Evolutionary conservation across 306 rosid species (phyloP), one percentile per base, ranked within the genome.

Genomic region (Echinosophora koreensis): DNA sequence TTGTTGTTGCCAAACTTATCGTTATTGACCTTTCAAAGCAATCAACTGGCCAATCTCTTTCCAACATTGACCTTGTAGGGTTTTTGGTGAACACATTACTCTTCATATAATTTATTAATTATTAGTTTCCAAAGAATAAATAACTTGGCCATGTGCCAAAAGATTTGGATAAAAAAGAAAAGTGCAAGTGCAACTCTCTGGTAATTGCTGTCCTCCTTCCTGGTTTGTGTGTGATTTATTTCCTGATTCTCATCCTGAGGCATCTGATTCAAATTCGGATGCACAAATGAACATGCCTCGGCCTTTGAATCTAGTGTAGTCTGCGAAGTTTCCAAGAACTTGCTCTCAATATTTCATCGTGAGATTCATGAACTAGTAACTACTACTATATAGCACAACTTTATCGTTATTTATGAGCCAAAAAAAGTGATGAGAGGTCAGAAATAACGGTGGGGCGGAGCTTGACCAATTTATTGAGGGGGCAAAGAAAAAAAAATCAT

Each of bases 261-360:
- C 16, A 79, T 70, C 66, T 1, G 79, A 76, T 76, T 66, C 80
- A 30, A 14, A 69, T 79, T 66, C 69, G 9, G 28, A 1, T 38
- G 22, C 58, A 30, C 61, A 52, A 70, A 76, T 41, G 73, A 84
- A 65, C 14, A n/a, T 3, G 51, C 44, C 73, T 66, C 66, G 3
- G 51, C 44, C 73, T 66, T 71, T 44, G 16, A 71, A 58, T 77
- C 6, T 62, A 35, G 65, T 68, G 52, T 41, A 64, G 0, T 8
- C 7, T 3, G 15, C 16, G 80, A 84, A 71, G 28, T 60, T 84
- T 55, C 85, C 69, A 39, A 35, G 82, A 71, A 80, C 57, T 64
- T 76, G 7, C 73, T 28, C 27, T 42, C 4, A 14, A 47, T 11
- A 15, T 62, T 63, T 73, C 66, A 32, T 65, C 71, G 16, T 7